Conservation (phyloP, 1,139 yeast genomes). For the Kluyveromyces marxianus region DNA sequence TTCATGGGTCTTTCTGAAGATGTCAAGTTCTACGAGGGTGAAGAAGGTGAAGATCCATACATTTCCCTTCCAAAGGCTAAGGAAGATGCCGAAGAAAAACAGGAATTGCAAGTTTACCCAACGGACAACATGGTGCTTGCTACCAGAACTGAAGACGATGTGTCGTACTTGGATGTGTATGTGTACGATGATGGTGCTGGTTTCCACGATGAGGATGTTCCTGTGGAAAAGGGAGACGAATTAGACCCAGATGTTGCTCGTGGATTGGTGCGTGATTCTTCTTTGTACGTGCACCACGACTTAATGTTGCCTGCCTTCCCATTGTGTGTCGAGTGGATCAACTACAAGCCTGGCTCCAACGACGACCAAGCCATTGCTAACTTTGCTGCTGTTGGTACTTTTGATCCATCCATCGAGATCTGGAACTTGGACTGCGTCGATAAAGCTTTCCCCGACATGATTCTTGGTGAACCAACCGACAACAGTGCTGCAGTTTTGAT, state of each 20-base stretch:
- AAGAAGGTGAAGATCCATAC: constrained; percentile 64
- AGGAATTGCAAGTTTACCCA: constrained; percentile 80
- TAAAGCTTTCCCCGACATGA: constrained; percentile 89
- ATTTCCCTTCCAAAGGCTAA: constrained; percentile 58
- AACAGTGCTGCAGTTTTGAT: constrained; percentile 35
- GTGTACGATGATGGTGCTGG: constrained; percentile 94
- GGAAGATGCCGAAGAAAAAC: constrained; percentile 64
- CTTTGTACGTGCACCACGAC: constrained; percentile 91
- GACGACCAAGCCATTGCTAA: constrained; percentile 54
- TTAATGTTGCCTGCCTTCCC: constrained; percentile 97
- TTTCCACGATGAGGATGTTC: constrained; percentile 52
- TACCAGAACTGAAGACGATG: constrained; percentile 92
- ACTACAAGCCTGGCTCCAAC: constrained; percentile 53
- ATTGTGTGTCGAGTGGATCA: constrained; percentile 90
- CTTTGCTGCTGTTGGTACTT: constrained; percentile 93
- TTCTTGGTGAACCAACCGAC: constrained; percentile 70
- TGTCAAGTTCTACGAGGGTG: constrained; percentile 51
- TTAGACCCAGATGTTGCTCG: constrained; percentile 58
- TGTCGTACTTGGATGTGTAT: constrained; percentile 85
- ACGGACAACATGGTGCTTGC: constrained; percentile 86
- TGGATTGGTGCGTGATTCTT: constrained; percentile 63
- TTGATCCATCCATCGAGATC: constrained; percentile 93
- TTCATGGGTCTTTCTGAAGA: constrained; percentile 63
- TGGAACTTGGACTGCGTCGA: constrained; percentile 94
- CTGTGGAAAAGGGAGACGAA: constrained; percentile 56